Evolutionary conservation across 352 stramenopile genomes (phyloP).

Genomic region (Pythium dissimile): DNA sequence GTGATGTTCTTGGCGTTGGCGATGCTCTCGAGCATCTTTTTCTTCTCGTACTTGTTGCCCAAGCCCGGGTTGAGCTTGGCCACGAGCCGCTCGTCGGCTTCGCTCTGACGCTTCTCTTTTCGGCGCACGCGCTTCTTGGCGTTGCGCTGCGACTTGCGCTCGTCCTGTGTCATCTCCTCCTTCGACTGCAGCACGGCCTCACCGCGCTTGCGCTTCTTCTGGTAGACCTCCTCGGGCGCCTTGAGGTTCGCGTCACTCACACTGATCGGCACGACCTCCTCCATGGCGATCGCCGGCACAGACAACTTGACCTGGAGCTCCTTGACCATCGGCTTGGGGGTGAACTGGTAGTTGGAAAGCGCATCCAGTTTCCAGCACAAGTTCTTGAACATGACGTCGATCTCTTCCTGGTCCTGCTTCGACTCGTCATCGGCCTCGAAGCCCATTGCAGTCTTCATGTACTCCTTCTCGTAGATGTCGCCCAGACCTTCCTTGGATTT

Average conservation of each 20-base stretch:
- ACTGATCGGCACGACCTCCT: constrained; percentile 80
- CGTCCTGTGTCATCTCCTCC: constrained; percentile 86
- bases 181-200: constrained; percentile 75
- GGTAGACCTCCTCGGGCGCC: constrained; percentile 79
- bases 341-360: constrained; percentile 96
- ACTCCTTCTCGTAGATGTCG: constrained; percentile 95
- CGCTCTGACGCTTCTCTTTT: constrained; percentile 88
- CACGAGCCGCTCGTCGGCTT: constrained; percentile 90
- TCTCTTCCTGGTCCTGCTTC: constrained; percentile 92
- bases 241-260: constrained; percentile 84
- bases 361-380: constrained; percentile 94
- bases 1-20: constrained; percentile 79
- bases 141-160: constrained; percentile 81
- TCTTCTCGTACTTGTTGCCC: constrained; percentile 96
- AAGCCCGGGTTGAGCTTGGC: constrained; percentile 93
- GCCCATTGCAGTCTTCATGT: constrained; percentile 93
- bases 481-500: constrained; percentile 90
- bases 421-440: constrained; percentile 91
- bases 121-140: constrained; percentile 90
- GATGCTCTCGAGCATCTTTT: constrained; percentile 86
- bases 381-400: constrained; percentile 93
- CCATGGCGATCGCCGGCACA: constrained; percentile 80
- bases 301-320: constrained; percentile 85
- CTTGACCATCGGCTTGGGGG: constrained; percentile 90
- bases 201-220: constrained; percentile 86